phyloP scores from a whole-genome alignment of 768 basidiomycete species.

The Lactarius sp. region DNA sequence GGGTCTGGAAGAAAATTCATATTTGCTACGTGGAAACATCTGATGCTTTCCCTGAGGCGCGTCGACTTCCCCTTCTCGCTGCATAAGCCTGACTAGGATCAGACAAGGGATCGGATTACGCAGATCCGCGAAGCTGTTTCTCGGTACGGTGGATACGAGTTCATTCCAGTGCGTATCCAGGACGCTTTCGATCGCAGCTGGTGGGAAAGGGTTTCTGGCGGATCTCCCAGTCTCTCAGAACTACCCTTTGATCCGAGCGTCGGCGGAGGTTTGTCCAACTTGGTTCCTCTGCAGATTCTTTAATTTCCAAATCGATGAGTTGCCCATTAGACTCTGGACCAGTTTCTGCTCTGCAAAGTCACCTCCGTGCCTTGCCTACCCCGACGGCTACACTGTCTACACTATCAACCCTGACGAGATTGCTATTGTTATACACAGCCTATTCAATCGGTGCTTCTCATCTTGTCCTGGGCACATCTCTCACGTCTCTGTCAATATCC shows the following conservation, averaged over 20 bases:
- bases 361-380: slow-evolving; percentile 66
- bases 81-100: not conserved
- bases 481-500: slow-evolving; percentile 73
- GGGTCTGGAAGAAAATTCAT: slow-evolving; percentile 55
- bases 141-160: slow-evolving; percentile 49
- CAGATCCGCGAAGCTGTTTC: slow-evolving; percentile 45
- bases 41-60: slow-evolving; percentile 54
- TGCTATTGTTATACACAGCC: slow-evolving; percentile 69
- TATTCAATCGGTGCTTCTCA: slow-evolving; percentile 58
- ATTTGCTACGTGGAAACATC: slow-evolving; percentile 71
- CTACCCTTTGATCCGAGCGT: slow-evolving; percentile 43
- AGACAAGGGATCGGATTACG: slow-evolving; percentile 54
- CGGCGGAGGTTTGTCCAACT: slow-evolving; percentile 43
- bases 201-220: slow-evolving; percentile 51
- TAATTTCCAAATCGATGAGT: slow-evolving; percentile 18
- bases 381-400: slow-evolving; percentile 61
- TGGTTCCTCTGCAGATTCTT: slow-evolving; percentile 4
- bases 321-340: slow-evolving; percentile 25
- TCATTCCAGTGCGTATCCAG: slow-evolving; percentile 61
- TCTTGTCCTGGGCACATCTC: slow-evolving; percentile 68
- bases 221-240: slow-evolving; percentile 22
- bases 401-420: slow-evolving; percentile 53
- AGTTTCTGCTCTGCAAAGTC: slow-evolving; percentile 39
- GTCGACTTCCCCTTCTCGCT: slow-evolving; percentile 28
- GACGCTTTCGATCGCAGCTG: slow-evolving; percentile 66